These are phyloP conservation scores for Amoebophrya sp. DNA, from an alignment of 169 alveolate species.

Conservation along the genomic window DNA sequence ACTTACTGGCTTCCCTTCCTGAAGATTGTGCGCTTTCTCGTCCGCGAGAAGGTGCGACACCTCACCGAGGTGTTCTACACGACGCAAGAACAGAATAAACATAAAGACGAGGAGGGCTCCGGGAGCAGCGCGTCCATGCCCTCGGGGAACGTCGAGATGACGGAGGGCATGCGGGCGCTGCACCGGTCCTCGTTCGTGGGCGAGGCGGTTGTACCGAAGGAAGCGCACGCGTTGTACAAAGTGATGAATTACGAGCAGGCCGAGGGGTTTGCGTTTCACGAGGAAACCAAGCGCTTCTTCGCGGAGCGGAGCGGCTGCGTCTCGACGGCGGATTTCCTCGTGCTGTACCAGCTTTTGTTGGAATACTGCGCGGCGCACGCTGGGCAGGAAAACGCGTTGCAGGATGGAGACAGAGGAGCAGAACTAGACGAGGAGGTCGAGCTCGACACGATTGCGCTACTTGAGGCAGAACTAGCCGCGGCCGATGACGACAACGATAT, in stretches of 20 bases:
- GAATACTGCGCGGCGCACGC: not conserved
- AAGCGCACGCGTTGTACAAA: not conserved
- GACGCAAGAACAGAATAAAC: no score
- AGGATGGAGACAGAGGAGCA: no score
- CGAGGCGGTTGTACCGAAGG: not conserved
- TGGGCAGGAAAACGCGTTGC: no score
- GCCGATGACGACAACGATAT: not conserved
- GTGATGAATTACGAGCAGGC: not conserved
- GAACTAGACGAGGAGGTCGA: not conserved
- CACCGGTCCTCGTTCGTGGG: not conserved
- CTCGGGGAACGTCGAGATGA: not conserved
- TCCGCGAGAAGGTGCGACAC: no score
- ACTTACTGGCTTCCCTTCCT: no score
- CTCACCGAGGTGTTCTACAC: no score
- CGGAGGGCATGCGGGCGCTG: not conserved
- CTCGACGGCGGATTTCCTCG: not conserved
- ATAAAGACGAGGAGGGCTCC: no score
- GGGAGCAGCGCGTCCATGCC: no score
- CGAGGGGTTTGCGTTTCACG: not conserved
- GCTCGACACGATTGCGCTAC: not conserved
- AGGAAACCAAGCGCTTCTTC: not conserved
- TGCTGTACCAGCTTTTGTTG: not conserved
- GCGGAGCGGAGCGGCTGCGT: not conserved
- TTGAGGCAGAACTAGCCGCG: not conserved
- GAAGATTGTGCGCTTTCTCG: no score